A percentile compares a stretch with the other conserved stretches of the same genome.
Evolutionary conservation across 2,329 filamentous ascomycete genomes (phyloP).

Genomic region (Exophiala viscosa): DNA sequence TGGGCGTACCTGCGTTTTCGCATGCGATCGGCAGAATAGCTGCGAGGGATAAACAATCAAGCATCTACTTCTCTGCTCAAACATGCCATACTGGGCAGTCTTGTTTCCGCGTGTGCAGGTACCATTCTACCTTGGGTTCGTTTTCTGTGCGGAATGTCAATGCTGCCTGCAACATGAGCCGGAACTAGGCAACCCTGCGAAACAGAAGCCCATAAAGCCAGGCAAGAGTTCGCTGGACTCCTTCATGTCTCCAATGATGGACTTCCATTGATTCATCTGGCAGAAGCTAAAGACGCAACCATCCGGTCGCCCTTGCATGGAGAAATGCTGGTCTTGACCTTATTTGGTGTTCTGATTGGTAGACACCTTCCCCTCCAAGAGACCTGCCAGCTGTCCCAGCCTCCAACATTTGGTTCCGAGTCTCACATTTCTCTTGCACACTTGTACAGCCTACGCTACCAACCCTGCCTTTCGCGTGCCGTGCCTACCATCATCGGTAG

Average conservation of each 20-base stretch:
- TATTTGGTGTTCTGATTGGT: conserved; percentile 21
- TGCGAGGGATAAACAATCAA: conserved; percentile 17
- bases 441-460: conserved; percentile 1
- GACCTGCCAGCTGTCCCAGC: conserved; percentile 24
- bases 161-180: too few relatives aligned
- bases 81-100: neutral
- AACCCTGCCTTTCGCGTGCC: neutral
- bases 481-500: neutral
- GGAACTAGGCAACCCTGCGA: neutral
- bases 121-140: neutral
- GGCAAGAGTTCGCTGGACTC: neutral
- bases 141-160: neutral
- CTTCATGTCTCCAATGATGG: conserved; percentile 10
- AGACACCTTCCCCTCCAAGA: conserved; percentile 4
- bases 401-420: conserved; percentile 26
- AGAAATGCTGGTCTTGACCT: conserved; percentile 19
- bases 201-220: conserved; percentile 2
- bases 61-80: conserved; percentile 23
- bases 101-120: neutral
- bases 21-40: conserved; percentile 17
- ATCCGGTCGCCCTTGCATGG: conserved; percentile 23
- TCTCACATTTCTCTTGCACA: conserved; percentile 16
- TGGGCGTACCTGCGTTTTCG: conserved; percentile 17
- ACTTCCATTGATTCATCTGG: conserved; percentile 1
- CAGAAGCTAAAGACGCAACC: conserved; percentile 18